Conservation (phyloP, 441 rosid genomes). For the Populus hybrid region DNA sequence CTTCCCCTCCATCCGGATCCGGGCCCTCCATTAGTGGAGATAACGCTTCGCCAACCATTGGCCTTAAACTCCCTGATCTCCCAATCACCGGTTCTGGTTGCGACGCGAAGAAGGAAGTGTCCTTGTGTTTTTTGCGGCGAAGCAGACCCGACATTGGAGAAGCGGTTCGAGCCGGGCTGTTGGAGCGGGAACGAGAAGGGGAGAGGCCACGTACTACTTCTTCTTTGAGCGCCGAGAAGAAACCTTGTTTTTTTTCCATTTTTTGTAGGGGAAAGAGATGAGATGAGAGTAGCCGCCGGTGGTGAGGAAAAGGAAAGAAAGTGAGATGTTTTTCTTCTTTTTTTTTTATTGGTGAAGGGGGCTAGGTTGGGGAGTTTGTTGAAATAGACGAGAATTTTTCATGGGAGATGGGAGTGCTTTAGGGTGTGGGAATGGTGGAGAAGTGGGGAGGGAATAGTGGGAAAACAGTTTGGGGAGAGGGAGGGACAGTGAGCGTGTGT, state of each 20-base stretch:
- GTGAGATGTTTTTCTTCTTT: too few species aligned
- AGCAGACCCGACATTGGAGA: constrained; percentile 54
- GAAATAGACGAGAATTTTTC: not conserved
- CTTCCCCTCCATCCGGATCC: constrained; percentile 59
- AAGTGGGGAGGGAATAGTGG: not conserved
- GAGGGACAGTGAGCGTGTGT: not conserved
- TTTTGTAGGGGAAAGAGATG: not conserved
- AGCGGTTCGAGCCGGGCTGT: constrained; percentile 48
- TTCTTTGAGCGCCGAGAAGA: constrained; percentile 68
- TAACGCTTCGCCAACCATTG: constrained; percentile 44
- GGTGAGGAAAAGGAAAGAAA: not conserved
- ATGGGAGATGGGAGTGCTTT: not conserved
- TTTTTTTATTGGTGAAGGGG: too few species aligned
- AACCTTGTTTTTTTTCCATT: constrained; percentile 82
- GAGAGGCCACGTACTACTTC: constrained; percentile 69
- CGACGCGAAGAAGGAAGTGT: constrained; percentile 17
- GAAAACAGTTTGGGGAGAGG: not conserved
- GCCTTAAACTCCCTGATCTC: constrained; percentile 70
- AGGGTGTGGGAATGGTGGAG: not conserved
- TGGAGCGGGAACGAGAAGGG: constrained; percentile 66
- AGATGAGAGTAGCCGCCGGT: not conserved
- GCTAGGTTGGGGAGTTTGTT: not conserved
- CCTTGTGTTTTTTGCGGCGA: constrained; percentile 40
- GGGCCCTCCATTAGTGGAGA: constrained; percentile 76
- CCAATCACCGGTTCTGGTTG: constrained; percentile 42